Percentiles rank a stretch among this genome's conserved stretches.
Evolutionary conservation across 2,329 filamentous ascomycete genomes (phyloP).

Genomic region (Chalara sp.): DNA sequence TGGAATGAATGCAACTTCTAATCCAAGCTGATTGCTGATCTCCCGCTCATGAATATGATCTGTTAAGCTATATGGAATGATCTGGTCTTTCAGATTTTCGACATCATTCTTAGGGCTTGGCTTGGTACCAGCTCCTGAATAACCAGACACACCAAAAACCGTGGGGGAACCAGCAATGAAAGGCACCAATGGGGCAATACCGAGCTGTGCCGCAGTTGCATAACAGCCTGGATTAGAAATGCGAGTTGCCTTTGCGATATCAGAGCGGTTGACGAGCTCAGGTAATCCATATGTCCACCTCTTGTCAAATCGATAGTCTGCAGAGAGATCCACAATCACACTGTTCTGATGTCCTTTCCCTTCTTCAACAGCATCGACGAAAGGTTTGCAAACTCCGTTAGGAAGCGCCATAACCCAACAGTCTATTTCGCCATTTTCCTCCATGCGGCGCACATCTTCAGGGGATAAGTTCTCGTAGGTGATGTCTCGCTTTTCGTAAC

Average conservation of each 20-base stretch:
- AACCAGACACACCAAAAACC: constrained; percentile 87
- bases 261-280: constrained; percentile 70
- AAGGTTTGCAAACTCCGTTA: constrained; percentile 91
- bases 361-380: constrained; percentile 78
- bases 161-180: constrained; percentile 74
- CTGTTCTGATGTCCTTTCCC: constrained; percentile 55
- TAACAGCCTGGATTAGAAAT: constrained; percentile 96
- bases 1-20: constrained; percentile 75
- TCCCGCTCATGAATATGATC: constrained; percentile 95
- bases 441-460: constrained; percentile 81
- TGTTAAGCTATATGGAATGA: constrained; percentile 85
- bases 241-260: constrained; percentile 70
- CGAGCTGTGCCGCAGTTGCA: constrained; percentile 85
- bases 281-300: constrained; percentile 87
- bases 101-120: constrained; percentile 92
- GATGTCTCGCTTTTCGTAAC: constrained; percentile 86
- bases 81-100: constrained; percentile 72
- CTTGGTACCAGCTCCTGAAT: constrained; percentile 93
- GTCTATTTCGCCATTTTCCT: constrained; percentile 77
- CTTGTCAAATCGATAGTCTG: constrained; percentile 86
- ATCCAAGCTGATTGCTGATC: constrained; percentile 72
- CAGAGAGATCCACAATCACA: constrained; percentile 89
- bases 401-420: constrained; percentile 98
- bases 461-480: constrained; percentile 85
- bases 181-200: constrained; percentile 72